A percentile compares a stretch with the other conserved stretches of the same genome.
phyloP scores from a whole-genome alignment of 495 filamentous ascomycete genomes.

The Aspergillus campestris region DNA sequence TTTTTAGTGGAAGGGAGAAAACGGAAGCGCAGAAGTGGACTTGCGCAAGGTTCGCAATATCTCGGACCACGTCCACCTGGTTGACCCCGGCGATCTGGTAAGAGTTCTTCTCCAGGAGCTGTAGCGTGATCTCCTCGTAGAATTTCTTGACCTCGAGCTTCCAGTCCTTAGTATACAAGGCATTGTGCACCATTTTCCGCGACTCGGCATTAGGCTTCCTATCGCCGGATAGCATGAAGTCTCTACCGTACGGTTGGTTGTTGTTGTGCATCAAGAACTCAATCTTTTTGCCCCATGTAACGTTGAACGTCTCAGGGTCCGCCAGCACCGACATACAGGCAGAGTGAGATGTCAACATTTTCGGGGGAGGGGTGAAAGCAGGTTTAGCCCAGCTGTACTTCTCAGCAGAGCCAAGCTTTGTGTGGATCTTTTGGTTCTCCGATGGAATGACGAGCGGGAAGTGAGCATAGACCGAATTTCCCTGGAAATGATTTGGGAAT shows the following conservation, averaged over 20 bases:
- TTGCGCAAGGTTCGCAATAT: slow-evolving; percentile 53
- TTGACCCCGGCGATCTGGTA: slow-evolving; percentile 44
- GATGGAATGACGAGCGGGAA: slow-evolving; percentile 51
- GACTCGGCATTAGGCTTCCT: slow-evolving; percentile 35
- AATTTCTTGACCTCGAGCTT: slow-evolving; percentile 40
- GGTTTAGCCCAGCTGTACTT: slow-evolving; percentile 47
- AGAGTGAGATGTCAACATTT: slow-evolving; percentile 41
- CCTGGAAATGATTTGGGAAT: slow-evolving; percentile 51
- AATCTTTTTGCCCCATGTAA: slow-evolving; percentile 48
- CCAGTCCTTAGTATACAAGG: slow-evolving; percentile 45
- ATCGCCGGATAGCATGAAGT: slow-evolving; percentile 51
- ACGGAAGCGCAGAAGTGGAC: slow-evolving; percentile 53
- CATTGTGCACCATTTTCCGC: slow-evolving; percentile 37
- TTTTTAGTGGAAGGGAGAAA: slow-evolving; percentile 57
- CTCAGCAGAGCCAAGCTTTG: slow-evolving; percentile 31
- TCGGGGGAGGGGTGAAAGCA: slow-evolving; percentile 17
- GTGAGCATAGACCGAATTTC: slow-evolving; percentile 49
- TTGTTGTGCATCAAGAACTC: slow-evolving; percentile 38
- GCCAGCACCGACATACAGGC: slow-evolving; percentile 39
- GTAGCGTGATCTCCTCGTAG: slow-evolving; percentile 44
- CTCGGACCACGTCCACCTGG: slow-evolving; percentile 56
- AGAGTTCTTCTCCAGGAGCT: slow-evolving; percentile 41
- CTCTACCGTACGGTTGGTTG: slow-evolving; percentile 33
- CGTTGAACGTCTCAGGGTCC: slow-evolving; percentile 45
- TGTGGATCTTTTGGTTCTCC: slow-evolving; percentile 45